Percentiles rank a stretch among this genome's conserved stretches.
Conservation (phyloP, 352 stramenopile species). For the Phytophthora lateralis region DNA sequence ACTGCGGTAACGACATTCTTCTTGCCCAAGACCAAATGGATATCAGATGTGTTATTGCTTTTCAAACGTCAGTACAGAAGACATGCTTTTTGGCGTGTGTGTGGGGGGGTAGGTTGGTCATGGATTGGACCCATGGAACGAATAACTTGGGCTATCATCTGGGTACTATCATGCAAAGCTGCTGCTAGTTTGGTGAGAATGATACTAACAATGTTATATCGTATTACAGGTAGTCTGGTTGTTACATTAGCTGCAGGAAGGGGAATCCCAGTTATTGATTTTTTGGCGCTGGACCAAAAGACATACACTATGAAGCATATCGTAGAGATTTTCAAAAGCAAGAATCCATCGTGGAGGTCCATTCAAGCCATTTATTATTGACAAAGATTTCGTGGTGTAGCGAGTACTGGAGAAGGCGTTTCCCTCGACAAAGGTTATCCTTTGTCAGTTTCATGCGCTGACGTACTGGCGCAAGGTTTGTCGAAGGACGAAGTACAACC, state of each 20-base stretch:
- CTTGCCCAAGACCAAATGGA: conserved; percentile 11
- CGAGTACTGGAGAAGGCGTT: neutral
- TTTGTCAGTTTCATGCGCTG: neutral
- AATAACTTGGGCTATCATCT: conserved; percentile 19
- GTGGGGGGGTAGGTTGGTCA: conserved; percentile 3
- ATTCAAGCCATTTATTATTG: conserved; percentile 9
- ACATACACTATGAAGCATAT: conserved; percentile 16
- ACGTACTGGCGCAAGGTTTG: neutral
- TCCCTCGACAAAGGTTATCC: neutral
- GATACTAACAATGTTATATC: neutral
- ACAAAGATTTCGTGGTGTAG: conserved; percentile 7
- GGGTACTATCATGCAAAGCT: neutral
- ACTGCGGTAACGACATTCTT: conserved; percentile 5
- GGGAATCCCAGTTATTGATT: conserved; percentile 26
- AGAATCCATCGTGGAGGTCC: conserved; percentile 9
- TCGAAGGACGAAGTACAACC: neutral
- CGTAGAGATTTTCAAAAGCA: conserved; percentile 28
- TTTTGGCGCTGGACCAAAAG: conserved; percentile 23
- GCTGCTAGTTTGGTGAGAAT: neutral
- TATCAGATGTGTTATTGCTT: conserved; percentile 7
- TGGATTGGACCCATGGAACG: conserved; percentile 14
- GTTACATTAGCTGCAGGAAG: conserved; percentile 19
- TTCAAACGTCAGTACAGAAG: conserved; percentile 7
- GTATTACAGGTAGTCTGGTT: conserved; percentile 13
- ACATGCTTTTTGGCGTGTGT: conserved; percentile 1